These are phyloP conservation scores for Suillus brevipes DNA, from an alignment of 768 basidiomycete species.

Conservation along the genomic window DNA sequence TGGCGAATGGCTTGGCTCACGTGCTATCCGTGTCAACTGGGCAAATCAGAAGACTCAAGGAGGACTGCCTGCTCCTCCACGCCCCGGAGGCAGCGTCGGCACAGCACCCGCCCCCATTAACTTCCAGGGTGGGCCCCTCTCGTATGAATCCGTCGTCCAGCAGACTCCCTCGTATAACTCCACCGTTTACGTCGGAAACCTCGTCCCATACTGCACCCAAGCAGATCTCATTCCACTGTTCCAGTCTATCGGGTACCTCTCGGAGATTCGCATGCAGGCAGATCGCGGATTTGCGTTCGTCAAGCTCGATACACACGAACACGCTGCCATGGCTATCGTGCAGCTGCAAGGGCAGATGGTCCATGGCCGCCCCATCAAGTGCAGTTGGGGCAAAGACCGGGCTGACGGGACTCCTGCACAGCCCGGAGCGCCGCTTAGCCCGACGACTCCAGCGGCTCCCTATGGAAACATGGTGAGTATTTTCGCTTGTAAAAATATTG, in stretches of 20 bases:
- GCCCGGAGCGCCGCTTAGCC: conserved; percentile 52
- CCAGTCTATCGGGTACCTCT: conserved; percentile 97
- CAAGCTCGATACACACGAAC: conserved; percentile 97
- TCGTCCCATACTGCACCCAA: conserved; percentile 96
- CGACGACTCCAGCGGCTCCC: conserved; percentile 58
- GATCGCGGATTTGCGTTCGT: conserved; percentile 99
- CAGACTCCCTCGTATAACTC: conserved; percentile 94
- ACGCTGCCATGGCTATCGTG: conserved; percentile 97
- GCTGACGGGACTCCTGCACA: conserved; percentile 66
- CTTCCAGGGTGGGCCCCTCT: conserved; percentile 85
- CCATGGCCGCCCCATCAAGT: conserved; percentile 96
- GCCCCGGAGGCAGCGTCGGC: conserved; percentile 46
- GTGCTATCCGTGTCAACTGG: conserved; percentile 99
- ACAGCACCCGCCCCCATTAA: conserved; percentile 87
- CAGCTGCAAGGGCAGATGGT: conserved; percentile 97
- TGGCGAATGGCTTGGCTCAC: conserved; percentile 97
- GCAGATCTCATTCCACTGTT: conserved; percentile 97
- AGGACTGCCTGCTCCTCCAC: conserved; percentile 36
- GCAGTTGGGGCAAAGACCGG: conserved; percentile 98
- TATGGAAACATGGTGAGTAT: conserved; percentile 75
- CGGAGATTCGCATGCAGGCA: conserved; percentile 98
- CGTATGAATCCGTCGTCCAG: conserved; percentile 89
- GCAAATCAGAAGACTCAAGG: conserved; percentile 99
- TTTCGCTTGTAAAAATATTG: conserved; percentile 3
- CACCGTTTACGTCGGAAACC: conserved; percentile 97